Base-by-base conservation (phyloP, 2,329 filamentous ascomycete genomes). In the Bipolaris sorokiniana region DNA sequence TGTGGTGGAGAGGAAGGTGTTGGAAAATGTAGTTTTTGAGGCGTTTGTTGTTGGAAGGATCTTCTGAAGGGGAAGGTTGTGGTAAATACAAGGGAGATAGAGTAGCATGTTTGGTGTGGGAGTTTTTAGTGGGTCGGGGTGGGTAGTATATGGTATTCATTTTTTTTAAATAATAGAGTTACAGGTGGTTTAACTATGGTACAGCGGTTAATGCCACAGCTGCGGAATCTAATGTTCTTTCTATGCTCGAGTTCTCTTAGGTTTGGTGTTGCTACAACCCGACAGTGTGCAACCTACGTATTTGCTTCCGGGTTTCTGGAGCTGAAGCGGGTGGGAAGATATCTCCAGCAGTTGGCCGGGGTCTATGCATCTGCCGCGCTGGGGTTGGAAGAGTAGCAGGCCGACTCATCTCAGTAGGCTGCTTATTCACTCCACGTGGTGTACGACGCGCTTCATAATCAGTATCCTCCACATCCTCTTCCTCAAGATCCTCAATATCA, bases 221-320 rank as follows among this genome's bases (percentile, higher is more conserved):
- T 22, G 18, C 3, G 5, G 7, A 38, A n/a, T 7, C 7, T 11
- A n/a, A 22, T 6, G n/a, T 23, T 11, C 18, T 22, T 37, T 37
- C 9, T 15, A 2, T 11, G 9, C n/a, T 36, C n/a, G 7, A 38
- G 22, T 7, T 5, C 1, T 37, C 1, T 49, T 9, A 42, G 1
- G 28, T 3, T 13, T 31, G 28, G 10, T 5, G 10, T 31, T 31
- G 10, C 34, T 37, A 47, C 13, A 56, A n/a, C 5, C 54, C 54
- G 40, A 48, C 36, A 1, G 49, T 71, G 48, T 75, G 71, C 37
- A 74, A 37, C 15, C 67, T 59, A 18, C 72, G 65, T 49, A 67
- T 58, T 38, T 74, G 70, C 37, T 57, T 57, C 23, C 49, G 50
- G 3, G 48, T 44, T 9, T 57, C 56, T 2, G 59, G 40, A 23